phyloP scores from a whole-genome alignment of 768 basidiomycete species.

The Panus rudis region DNA sequence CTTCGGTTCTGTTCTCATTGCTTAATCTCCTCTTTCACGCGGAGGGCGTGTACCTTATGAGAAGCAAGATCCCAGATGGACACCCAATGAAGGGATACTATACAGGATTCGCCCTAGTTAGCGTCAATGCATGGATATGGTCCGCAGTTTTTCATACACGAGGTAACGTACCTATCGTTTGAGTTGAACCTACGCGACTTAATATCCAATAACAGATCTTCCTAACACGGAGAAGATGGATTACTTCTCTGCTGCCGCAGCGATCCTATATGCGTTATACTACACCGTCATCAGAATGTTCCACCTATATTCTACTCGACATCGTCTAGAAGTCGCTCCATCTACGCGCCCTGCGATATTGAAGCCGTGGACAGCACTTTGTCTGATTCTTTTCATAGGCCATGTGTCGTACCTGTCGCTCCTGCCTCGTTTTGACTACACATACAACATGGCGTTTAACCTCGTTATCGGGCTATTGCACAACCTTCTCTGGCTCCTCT shows the following conservation, averaged over 20 bases:
- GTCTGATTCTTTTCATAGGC: constrained; percentile 47
- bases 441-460: constrained; percentile 90
- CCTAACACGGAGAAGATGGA: constrained; percentile 84
- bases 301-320: constrained; percentile 52
- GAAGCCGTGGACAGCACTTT: constrained; percentile 42
- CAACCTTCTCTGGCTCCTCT: constrained; percentile 77
- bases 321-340: not conserved
- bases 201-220: constrained; percentile 44
- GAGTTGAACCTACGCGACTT: no score
- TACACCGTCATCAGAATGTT: constrained; percentile 70
- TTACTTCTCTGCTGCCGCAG: constrained; percentile 89
- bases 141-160: constrained; percentile 87
- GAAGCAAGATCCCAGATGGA: constrained; percentile 35
- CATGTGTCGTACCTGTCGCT: constrained; percentile 78
- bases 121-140: constrained; percentile 91
- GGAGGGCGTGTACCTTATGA: constrained; percentile 47
- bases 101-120: constrained; percentile 55
- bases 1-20: constrained; percentile 86
- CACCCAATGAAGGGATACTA: constrained; percentile 74
- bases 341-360: constrained; percentile 18
- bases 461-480: constrained; percentile 68
- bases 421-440: constrained; percentile 81
- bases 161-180: constrained; percentile 67
- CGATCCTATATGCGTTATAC: constrained; percentile 78
- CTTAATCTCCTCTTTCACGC: constrained; percentile 75